Percentiles rank a stretch among this genome's conserved stretches.
These are phyloP conservation scores for Speleostelium caveatum DNA, from an alignment of 78 protist species.

Conservation along the genomic window DNA sequence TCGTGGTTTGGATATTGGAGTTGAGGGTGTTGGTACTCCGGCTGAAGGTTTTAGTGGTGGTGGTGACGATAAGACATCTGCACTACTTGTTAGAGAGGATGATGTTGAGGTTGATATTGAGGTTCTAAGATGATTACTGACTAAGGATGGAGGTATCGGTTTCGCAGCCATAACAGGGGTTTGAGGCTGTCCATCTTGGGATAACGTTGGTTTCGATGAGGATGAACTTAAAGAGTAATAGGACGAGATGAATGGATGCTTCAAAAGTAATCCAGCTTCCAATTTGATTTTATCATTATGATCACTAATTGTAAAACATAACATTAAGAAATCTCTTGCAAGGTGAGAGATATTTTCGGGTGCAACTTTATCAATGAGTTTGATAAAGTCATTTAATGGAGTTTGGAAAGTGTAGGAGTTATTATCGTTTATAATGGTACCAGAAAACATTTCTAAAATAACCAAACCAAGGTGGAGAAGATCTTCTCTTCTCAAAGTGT, in stretches of 20 bases:
- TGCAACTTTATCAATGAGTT: slow-evolving; percentile 12
- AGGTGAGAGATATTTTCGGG: slow-evolving; percentile 14
- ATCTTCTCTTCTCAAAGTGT: slow-evolving; percentile 29
- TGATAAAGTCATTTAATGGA: slow-evolving; percentile 22
- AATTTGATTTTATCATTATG: slow-evolving; percentile 3
- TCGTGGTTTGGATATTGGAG: background rate
- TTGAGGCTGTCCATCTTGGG: background rate
- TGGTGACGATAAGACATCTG: background rate
- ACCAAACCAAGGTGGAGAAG: slow-evolving; percentile 42
- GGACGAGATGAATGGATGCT: slow-evolving; percentile 57
- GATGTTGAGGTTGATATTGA: background rate
- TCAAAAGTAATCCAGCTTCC: slow-evolving; percentile 59
- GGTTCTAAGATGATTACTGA: background rate
- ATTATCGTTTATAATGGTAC: background rate
- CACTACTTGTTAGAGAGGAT: background rate
- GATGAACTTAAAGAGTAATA: background rate
- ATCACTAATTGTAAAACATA: slow-evolving; percentile 21
- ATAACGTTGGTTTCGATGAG: background rate
- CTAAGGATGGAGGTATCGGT: background rate
- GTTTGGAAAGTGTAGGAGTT: background rate
- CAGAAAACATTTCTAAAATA: slow-evolving; percentile 56
- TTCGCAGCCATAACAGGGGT: background rate
- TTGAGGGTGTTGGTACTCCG: background rate
- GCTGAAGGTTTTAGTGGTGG: background rate
- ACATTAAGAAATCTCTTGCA: slow-evolving; percentile 37